These are phyloP conservation scores for Dianthus caryophyllus DNA, from an alignment of 148 eudicot genomes.

Conservation along the genomic window DNA sequence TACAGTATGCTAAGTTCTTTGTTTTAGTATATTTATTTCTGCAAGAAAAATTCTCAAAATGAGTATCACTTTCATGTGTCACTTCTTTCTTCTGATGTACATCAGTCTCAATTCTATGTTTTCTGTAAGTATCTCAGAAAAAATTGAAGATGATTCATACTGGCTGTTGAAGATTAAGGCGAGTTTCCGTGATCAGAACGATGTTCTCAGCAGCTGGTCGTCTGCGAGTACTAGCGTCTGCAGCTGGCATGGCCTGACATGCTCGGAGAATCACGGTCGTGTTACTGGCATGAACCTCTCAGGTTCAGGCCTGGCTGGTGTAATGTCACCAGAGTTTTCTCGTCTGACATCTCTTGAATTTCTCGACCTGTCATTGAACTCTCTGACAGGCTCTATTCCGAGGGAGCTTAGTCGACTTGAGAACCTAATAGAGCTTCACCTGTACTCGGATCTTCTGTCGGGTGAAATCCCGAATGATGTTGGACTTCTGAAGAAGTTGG, in stretches of 20 bases:
- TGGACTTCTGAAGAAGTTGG: slow-evolving; percentile 46
- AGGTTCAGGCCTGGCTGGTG: slow-evolving; percentile 52
- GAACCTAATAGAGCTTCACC: slow-evolving; percentile 43
- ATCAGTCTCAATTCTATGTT: slow-evolving; percentile 25
- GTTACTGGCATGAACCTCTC: slow-evolving; percentile 57
- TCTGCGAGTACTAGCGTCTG: slow-evolving; percentile 42
- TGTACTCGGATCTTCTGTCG: slow-evolving; percentile 52
- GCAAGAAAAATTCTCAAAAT: slow-evolving; percentile 20
- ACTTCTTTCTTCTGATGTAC: slow-evolving; percentile 37
- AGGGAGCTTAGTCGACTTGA: slow-evolving; percentile 55
- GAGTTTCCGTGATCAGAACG: slow-evolving; percentile 43
- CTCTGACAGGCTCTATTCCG: slow-evolving; percentile 60
- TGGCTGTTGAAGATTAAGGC: slow-evolving; percentile 63
- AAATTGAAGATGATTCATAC: slow-evolving; percentile 41
- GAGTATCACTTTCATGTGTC: slow-evolving; percentile 30
- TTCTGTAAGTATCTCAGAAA: slow-evolving; percentile 27
- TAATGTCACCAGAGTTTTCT: slow-evolving; percentile 51
- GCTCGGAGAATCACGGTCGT: slow-evolving; percentile 56
- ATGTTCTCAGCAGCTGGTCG: slow-evolving; percentile 60
- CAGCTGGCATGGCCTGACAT: slow-evolving; percentile 65
- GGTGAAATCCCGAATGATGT: slow-evolving; percentile 63
- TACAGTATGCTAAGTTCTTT: slow-evolving; percentile 14
- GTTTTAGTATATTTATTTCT: slow-evolving; percentile 18
- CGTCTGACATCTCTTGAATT: slow-evolving; percentile 50
- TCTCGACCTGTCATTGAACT: slow-evolving; percentile 64